phyloP scores from a whole-genome alignment of 1,139 yeast genomes.

The Sugiyamaella sp. region DNA sequence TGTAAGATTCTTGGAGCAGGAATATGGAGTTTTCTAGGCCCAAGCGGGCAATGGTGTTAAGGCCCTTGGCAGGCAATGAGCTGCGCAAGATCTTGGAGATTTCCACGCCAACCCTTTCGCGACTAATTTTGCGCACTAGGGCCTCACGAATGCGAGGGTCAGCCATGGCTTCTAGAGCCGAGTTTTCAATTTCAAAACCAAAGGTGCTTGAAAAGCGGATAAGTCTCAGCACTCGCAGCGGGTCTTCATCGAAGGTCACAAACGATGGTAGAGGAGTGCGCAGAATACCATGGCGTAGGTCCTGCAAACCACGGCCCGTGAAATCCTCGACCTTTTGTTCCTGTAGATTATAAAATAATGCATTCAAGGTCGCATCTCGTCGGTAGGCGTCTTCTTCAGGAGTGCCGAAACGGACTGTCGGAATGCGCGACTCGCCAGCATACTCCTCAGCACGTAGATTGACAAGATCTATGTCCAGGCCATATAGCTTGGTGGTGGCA shows the following conservation, averaged over 20 bases:
- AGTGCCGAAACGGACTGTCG: slow-evolving; percentile 72
- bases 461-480: slow-evolving; percentile 86
- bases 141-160: slow-evolving; percentile 59
- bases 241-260: slow-evolving; percentile 90
- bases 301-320: slow-evolving; percentile 73
- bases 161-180: slow-evolving; percentile 68
- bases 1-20: slow-evolving; percentile 31
- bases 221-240: slow-evolving; percentile 80
- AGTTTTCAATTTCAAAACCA: slow-evolving; percentile 63
- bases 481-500: slow-evolving; percentile 85
- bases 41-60: slow-evolving; percentile 58
- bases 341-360: slow-evolving; percentile 81
- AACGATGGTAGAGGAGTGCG: slow-evolving; percentile 86
- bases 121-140: slow-evolving; percentile 72
- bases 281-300: slow-evolving; percentile 66
- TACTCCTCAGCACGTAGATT: slow-evolving; percentile 87
- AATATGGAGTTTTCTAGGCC: slow-evolving; percentile 64
- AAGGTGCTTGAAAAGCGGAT: slow-evolving; percentile 85
- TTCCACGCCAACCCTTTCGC: slow-evolving; percentile 91
- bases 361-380: slow-evolving; percentile 91
- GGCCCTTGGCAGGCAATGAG: slow-evolving; percentile 63
- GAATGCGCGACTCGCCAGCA: slow-evolving; percentile 74
- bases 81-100: slow-evolving; percentile 73
- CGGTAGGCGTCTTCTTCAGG: slow-evolving; percentile 90
- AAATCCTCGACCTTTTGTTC: slow-evolving; percentile 76